These are phyloP conservation scores for Bisporella sp. DNA, from an alignment of 2,329 filamentous ascomycete genomes.

Conservation along the genomic window DNA sequence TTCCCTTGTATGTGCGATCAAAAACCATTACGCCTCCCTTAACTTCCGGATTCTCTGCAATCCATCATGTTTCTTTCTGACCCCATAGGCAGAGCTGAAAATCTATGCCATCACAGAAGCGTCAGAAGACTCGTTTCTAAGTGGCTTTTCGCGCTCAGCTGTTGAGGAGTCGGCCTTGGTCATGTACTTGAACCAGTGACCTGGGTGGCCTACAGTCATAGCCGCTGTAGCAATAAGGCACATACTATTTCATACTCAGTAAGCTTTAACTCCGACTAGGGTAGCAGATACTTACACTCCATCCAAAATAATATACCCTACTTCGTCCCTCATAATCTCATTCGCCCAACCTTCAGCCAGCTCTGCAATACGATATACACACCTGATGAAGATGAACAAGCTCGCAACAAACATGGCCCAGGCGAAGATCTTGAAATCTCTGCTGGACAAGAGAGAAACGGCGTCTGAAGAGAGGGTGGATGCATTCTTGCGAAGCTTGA, in stretches of 20 bases:
- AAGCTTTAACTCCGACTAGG: too few species aligned
- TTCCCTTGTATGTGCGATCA: too few species aligned
- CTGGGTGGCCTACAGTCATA: slow-evolving; percentile 40
- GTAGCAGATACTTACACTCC: neutral
- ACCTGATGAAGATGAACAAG: slow-evolving; percentile 14
- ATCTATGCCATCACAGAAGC: too few species aligned
- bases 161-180: too few species aligned
- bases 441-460: slow-evolving; percentile 3
- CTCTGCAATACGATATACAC: slow-evolving; percentile 39
- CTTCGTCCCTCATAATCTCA: slow-evolving; percentile 55
- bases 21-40: too few species aligned
- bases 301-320: slow-evolving; percentile 39
- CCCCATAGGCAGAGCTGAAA: too few species aligned
- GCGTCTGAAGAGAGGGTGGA: neutral
- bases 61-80: too few species aligned
- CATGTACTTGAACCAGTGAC: neutral
- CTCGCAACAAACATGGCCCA: slow-evolving; percentile 10
- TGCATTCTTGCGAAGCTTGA: slow-evolving; percentile 1
- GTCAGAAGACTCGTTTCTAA: too few species aligned
- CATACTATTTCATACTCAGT: slow-evolving; percentile 23
- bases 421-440: slow-evolving; percentile 13
- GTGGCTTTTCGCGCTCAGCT: too few species aligned
- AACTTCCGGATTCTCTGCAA: too few species aligned
- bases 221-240: slow-evolving; percentile 38
- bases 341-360: slow-evolving; percentile 60